phyloP scores from a whole-genome alignment of 2,329 filamentous ascomycete species.

The Colletotrichum eleusines region DNA sequence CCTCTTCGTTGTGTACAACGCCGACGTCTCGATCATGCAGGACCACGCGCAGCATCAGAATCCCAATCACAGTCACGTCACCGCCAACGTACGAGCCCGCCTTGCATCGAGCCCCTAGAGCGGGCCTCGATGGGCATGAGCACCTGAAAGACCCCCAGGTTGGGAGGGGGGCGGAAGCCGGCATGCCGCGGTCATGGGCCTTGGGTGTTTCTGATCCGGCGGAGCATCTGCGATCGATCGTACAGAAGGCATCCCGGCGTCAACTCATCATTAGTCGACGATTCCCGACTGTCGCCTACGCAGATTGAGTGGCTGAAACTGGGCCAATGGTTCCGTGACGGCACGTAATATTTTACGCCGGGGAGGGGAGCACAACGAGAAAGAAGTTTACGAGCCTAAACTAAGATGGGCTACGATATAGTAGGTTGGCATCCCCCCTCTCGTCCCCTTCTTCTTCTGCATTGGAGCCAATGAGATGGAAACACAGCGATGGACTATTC shows the following conservation, averaged over 20 bases:
- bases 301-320: constrained; percentile 38
- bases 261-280: neutral
- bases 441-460: no score
- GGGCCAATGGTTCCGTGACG: neutral
- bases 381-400: neutral
- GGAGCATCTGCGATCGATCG: constrained; percentile 29
- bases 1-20: neutral
- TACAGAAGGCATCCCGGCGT: constrained; percentile 13
- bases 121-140: neutral
- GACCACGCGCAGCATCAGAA: no score
- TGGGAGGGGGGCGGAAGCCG: neutral
- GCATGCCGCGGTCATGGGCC: neutral
- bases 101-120: neutral
- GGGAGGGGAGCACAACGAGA: neutral
- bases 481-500: neutral
- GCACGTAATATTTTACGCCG: neutral
- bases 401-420: neutral
- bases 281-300: constrained; percentile 34
- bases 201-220: constrained; percentile 35
- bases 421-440: no score
- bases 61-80: no score
- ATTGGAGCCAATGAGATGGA: no score
- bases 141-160: constrained; percentile 25
- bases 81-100: no score
- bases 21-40: neutral